phyloP scores from a whole-genome alignment of 2,329 filamentous ascomycete species.

The Trichoderma semiorbis region DNA sequence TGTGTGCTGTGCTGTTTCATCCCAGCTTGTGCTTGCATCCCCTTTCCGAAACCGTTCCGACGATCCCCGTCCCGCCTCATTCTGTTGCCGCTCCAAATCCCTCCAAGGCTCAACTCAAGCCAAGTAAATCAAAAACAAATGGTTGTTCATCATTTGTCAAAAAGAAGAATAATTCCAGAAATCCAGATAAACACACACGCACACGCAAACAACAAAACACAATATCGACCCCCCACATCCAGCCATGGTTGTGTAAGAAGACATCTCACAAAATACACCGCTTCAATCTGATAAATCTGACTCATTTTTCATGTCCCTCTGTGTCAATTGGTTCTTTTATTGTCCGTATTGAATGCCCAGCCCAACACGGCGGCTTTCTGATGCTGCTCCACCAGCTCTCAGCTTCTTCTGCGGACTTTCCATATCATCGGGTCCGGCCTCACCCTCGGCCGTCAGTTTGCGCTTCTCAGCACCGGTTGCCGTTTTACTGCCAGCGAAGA shows the following conservation, averaged over 20 bases:
- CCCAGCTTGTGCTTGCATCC: background rate
- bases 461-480: constrained; percentile 49
- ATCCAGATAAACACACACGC: background rate
- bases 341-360: constrained; percentile 51
- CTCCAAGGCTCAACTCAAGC: background rate
- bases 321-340: constrained; percentile 7
- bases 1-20: background rate
- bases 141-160: background rate
- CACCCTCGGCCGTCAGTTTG: constrained; percentile 39
- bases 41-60: constrained; percentile 6
- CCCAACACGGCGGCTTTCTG: constrained; percentile 43
- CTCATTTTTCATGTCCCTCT: background rate
- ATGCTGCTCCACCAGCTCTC: constrained; percentile 39
- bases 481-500: constrained; percentile 40
- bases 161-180: background rate
- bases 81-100: background rate
- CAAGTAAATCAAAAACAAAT: background rate
- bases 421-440: constrained; percentile 32
- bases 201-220: background rate
- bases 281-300: background rate
- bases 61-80: background rate
- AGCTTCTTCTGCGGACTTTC: constrained; percentile 52
- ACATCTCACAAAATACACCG: background rate
- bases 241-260: background rate
- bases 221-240: background rate